These are phyloP conservation scores for Datura wrightii DNA, from an alignment of 257 asterid genomes.

Conservation along the genomic window DNA sequence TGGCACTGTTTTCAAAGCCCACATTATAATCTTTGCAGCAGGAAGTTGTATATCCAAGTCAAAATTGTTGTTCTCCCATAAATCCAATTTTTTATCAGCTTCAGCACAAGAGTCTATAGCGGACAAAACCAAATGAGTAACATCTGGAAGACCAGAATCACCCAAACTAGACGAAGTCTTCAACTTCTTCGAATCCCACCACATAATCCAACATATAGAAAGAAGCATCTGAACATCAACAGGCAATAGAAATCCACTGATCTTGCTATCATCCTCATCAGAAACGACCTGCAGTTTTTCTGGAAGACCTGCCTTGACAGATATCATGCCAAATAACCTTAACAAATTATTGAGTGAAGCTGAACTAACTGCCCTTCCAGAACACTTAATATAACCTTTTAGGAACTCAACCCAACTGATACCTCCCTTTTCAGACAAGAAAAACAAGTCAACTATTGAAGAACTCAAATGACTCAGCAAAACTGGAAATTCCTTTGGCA, in stretches of 20 bases:
- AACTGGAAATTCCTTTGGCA: slow-evolving; percentile 54
- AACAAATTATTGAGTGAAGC: slow-evolving; percentile 60
- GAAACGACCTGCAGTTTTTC: slow-evolving; percentile 62
- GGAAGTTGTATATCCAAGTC: slow-evolving; percentile 67
- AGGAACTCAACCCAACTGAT: slow-evolving; percentile 80
- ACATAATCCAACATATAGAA: slow-evolving; percentile 68
- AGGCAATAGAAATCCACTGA: slow-evolving; percentile 63
- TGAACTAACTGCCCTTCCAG: slow-evolving; percentile 71
- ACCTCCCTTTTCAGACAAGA: slow-evolving; percentile 65
- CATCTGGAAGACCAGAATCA: slow-evolving; percentile 63
- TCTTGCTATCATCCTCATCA: slow-evolving; percentile 65
- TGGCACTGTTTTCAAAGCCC: slow-evolving; percentile 83
- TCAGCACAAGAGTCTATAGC: slow-evolving; percentile 63
- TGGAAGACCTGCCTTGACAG: slow-evolving; percentile 73
- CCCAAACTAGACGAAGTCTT: slow-evolving; percentile 38
- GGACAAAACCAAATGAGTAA: slow-evolving; percentile 72
- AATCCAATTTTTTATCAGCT: slow-evolving; percentile 49
- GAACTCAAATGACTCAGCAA: slow-evolving; percentile 67
- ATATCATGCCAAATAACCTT: slow-evolving; percentile 51
- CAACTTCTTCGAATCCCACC: slow-evolving; percentile 65
- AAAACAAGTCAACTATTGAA: slow-evolving; percentile 71
- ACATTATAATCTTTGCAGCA: slow-evolving; percentile 60
- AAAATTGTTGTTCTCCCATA: slow-evolving; percentile 55
- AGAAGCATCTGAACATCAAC: slow-evolving; percentile 60
- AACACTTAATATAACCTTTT: slow-evolving; percentile 76